Base-by-base conservation (phyloP, 2,329 filamentous ascomycete genomes). In the Trichoderma sp. region DNA sequence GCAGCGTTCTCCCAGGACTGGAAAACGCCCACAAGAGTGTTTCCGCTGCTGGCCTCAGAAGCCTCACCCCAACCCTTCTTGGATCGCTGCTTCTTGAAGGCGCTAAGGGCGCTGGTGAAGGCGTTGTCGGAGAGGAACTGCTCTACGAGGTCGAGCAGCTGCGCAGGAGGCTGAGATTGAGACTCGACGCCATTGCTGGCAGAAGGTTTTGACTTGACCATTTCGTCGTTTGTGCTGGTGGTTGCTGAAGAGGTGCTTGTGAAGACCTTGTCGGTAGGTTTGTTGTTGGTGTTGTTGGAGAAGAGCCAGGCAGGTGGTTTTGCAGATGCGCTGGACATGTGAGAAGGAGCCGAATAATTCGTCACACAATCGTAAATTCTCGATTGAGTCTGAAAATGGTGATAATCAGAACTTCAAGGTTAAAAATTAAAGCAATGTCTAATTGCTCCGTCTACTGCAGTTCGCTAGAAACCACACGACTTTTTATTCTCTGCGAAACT, bases 141-240 rank as follows among this genome's bases (percentile, higher is more conserved):
- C 73, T 89, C 88, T 76, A 94, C 86, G 17, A 93, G 83, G 73
- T 90, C 87, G 78, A 94, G 83, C 43, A 94, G 83, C 79, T 92
- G 86, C 32, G 86, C 80, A 5, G 91, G 86, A 30, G 88, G 85
- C 62, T 66, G 67, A 6, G 74, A 72, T 32, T 75, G 62, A 50
- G 73, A 72, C 58, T 74, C 70, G 11, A 61, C 53, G 73, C 72
- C 72, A 63, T 73, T 74, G 71, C 74, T 76, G 70, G 75, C 76
- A 34, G 74, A 39, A 55, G 76, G 70, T 23, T 76, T 74, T 30
- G 73, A 79, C 73, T 81, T 82, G 74, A 76, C 80, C 82, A 84
- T 84, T 50, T 74, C 75, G 59, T 36, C 72, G 26, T 74, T 73
- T 43, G 76, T 73, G 67, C 77, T 77, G 34, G 74, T 74, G 12